Percentiles rank a stretch among this genome's conserved stretches.
phyloP scores from a whole-genome alignment of 768 basidiomycete genomes.

The Russula vinacea region DNA sequence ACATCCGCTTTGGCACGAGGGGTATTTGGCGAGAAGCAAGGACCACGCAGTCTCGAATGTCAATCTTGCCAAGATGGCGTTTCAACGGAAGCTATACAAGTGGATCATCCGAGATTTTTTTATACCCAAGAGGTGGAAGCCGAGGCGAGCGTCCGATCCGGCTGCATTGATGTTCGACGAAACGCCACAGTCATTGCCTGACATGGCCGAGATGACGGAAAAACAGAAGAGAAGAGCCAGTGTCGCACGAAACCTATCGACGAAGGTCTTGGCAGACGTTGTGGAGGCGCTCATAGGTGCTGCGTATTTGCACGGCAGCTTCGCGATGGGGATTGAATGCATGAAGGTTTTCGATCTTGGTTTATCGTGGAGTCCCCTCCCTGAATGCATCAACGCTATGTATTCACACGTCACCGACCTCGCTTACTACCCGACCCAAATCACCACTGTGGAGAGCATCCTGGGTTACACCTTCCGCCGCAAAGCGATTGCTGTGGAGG shows the following conservation, averaged over 20 bases:
- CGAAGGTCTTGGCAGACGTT: slow-evolving; percentile 83
- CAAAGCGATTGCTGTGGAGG: slow-evolving; percentile 66
- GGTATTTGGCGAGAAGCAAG: slow-evolving; percentile 65
- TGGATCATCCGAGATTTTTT: slow-evolving; percentile 65
- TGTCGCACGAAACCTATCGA: slow-evolving; percentile 50
- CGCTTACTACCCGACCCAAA: slow-evolving; percentile 47
- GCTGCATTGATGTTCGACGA: slow-evolving; percentile 17
- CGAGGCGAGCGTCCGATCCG: slow-evolving; percentile 34
- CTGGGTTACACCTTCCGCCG: slow-evolving; percentile 62
- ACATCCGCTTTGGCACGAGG: slow-evolving; percentile 77
- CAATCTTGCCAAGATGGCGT: slow-evolving; percentile 61
- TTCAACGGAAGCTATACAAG: slow-evolving; percentile 48
- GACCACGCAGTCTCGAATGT: slow-evolving; percentile 73
- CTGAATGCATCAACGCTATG: slow-evolving; percentile 46
- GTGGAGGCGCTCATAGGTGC: slow-evolving; percentile 83
- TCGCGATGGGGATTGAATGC: slow-evolving; percentile 58
- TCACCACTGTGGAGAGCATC: slow-evolving; percentile 59
- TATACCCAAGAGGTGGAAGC: slow-evolving; percentile 43
- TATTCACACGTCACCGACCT: slow-evolving; percentile 41
- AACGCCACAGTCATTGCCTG: neutral
- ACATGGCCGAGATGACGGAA: slow-evolving; percentile 19
- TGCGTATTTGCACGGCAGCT: slow-evolving; percentile 64
- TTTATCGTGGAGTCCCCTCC: slow-evolving; percentile 53
- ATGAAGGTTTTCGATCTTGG: slow-evolving; percentile 58
- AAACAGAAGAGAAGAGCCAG: slow-evolving; percentile 35